Evolutionary conservation across 2,329 filamentous ascomycete species (phyloP).

Genomic region (Penicillium olsonii): DNA sequence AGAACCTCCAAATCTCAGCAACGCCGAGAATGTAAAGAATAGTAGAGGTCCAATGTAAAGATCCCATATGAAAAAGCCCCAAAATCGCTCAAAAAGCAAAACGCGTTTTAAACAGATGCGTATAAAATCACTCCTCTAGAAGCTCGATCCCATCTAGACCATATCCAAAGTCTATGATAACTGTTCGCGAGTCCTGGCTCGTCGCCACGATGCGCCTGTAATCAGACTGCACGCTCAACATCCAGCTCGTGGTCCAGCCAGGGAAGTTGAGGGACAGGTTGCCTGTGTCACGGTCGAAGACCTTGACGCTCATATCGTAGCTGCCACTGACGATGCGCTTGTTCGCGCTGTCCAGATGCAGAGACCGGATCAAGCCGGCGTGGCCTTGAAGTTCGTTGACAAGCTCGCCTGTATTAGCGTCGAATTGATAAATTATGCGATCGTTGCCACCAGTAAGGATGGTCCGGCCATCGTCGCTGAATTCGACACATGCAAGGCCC

Average conservation of each 20-base stretch:
- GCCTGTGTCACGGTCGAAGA: conserved; percentile 84
- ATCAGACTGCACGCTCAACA: conserved; percentile 92
- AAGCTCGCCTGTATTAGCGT: conserved; percentile 84
- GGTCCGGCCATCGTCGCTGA: conserved; percentile 90
- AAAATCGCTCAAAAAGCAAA: conserved; percentile 18
- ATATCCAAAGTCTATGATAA: conserved; percentile 90
- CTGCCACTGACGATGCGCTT: conserved; percentile 85
- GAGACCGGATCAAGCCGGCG: conserved; percentile 78
- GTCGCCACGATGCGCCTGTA: conserved; percentile 93
- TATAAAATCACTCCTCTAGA: conserved; percentile 42
- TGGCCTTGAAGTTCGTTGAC: conserved; percentile 81
- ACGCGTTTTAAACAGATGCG: conserved; percentile 10
- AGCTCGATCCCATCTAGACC: conserved; percentile 56
- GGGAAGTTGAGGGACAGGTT: conserved; percentile 79
- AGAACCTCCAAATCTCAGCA: neutral
- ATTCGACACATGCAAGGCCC: conserved; percentile 92
- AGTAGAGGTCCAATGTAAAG: neutral
- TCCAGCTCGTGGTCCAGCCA: conserved; percentile 97
- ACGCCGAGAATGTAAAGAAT: conserved; percentile 2
- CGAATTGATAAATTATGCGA: conserved; percentile 92
- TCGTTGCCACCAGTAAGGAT: conserved; percentile 95
- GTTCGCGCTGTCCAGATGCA: conserved; percentile 87
- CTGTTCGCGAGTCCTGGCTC: conserved; percentile 86
- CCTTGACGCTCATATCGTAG: conserved; percentile 94
- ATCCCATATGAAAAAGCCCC: conserved; percentile 7